Percentiles rank a stretch among this genome's conserved stretches.
Conservation (phyloP, 495 filamentous ascomycete species). For the Neurospora sp. region DNA sequence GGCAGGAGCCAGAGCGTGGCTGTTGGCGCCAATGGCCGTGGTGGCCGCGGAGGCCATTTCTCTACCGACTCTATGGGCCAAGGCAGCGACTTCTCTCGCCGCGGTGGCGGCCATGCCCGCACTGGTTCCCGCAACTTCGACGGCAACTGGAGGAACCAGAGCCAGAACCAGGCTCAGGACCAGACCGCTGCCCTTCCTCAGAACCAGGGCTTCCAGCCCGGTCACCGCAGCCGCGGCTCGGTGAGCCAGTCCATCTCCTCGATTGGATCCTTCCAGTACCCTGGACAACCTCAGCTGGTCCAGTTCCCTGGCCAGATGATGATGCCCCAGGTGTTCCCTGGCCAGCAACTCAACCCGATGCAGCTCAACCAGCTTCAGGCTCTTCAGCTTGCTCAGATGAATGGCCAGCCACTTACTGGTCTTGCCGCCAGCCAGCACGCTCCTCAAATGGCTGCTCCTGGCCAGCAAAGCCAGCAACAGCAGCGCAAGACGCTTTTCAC, state of each 20-base stretch:
- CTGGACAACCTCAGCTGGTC: constrained; percentile 81
- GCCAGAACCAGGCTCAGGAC: constrained; percentile 49
- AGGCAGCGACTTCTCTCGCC: constrained; percentile 55
- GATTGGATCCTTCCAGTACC: constrained; percentile 84
- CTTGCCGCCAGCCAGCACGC: constrained; percentile 72
- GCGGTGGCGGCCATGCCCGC: constrained; percentile 63
- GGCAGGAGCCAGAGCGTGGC: constrained; percentile 56
- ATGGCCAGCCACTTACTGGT: constrained; percentile 58
- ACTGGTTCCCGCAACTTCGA: constrained; percentile 89
- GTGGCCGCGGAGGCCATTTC: constrained; percentile 30
- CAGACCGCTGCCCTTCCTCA: constrained; percentile 47
- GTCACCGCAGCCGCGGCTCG: constrained; percentile 77
- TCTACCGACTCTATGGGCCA: constrained; percentile 27
- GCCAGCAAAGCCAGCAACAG: constrained; percentile 79
- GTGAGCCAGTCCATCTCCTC: constrained; percentile 79
- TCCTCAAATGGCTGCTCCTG: constrained; percentile 52
- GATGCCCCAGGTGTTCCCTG: constrained; percentile 67
- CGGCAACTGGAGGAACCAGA: constrained; percentile 91
- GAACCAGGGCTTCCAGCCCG: constrained; percentile 78
- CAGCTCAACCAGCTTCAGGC: constrained; percentile 88
- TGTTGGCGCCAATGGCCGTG: constrained; percentile 42
- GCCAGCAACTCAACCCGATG: constrained; percentile 79
- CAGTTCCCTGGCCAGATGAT: constrained; percentile 75
- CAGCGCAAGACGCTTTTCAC: constrained; percentile 98
- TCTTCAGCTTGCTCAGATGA: constrained; percentile 77